These are phyloP conservation scores for Entophlyctis luteolus DNA, from an alignment of 192 early-diverging fungal species.

Conservation along the genomic window DNA sequence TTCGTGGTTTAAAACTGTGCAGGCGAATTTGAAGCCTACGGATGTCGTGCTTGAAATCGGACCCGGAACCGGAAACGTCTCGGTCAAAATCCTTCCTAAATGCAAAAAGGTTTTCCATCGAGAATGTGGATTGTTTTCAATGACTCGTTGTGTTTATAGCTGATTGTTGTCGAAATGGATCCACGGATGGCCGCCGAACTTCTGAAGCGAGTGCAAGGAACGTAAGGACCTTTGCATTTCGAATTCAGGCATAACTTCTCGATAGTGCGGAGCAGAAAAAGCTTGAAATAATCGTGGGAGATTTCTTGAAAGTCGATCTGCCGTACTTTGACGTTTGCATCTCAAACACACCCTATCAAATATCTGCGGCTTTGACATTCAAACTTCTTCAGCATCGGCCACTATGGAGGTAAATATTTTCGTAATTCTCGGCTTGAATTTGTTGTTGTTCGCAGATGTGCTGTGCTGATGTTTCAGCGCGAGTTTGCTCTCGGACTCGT, in stretches of 20 bases:
- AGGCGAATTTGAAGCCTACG: constrained; percentile 44
- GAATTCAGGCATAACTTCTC: not conserved
- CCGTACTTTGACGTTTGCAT: constrained; percentile 99
- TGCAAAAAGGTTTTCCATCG: constrained; percentile 90
- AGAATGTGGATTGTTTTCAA: not conserved
- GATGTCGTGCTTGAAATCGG: constrained; percentile 78
- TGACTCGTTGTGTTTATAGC: constrained; percentile 3
- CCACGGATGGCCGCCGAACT: constrained; percentile 94
- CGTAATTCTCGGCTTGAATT: constrained; percentile 2
- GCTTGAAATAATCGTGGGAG: constrained; percentile 93
- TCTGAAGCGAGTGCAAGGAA: constrained; percentile 94
- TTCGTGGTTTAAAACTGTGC: not conserved
- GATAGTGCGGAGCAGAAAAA: constrained; percentile 69
- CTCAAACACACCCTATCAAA: constrained; percentile 97
- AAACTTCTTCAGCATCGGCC: constrained; percentile 95
- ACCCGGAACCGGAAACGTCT: constrained; percentile 98
- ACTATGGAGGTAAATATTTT: constrained; percentile 49
- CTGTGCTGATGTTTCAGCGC: constrained; percentile 98
- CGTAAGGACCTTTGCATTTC: constrained; percentile 50
- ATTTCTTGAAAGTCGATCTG: constrained; percentile 93
- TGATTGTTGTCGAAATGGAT: constrained; percentile 90
- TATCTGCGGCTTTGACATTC: constrained; percentile 91
- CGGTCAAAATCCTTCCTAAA: constrained; percentile 85
- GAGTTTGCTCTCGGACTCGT: constrained; percentile 95
- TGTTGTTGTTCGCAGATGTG: constrained; percentile 43